These are phyloP conservation scores for Elongisporangium senticosum DNA, from an alignment of 352 stramenopile species.

Conservation along the genomic window DNA sequence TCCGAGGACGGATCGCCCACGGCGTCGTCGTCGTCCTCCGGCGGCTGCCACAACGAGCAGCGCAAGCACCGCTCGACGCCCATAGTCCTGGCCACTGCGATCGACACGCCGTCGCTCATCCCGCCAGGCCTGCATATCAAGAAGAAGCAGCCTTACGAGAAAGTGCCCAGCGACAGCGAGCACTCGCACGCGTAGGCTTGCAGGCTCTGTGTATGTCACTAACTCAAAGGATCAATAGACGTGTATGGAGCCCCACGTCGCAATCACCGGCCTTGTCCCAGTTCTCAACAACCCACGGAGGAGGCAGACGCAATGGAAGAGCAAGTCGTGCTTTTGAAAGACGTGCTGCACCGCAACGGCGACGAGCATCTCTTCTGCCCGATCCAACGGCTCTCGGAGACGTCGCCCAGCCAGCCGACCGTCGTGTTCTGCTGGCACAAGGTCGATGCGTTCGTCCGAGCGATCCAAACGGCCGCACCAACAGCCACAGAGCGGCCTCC, in stretches of 20 bases:
- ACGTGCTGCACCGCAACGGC: neutral
- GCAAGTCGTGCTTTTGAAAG: neutral
- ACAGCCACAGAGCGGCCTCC: neutral
- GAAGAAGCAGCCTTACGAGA: slow-evolving; percentile 61
- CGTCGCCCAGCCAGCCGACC: neutral
- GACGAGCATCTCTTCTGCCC: neutral
- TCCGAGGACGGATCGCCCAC: slow-evolving; percentile 13
- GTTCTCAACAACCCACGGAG: no score
- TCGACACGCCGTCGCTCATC: slow-evolving; percentile 8
- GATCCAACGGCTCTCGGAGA: neutral
- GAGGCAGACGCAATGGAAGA: neutral
- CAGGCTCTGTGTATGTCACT: no score
- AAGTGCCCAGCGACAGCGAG: slow-evolving; percentile 18
- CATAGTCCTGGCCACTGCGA: slow-evolving; percentile 1
- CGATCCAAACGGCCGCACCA: neutral
- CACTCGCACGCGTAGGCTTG: neutral
- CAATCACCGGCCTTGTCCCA: neutral
- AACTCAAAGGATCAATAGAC: neutral
- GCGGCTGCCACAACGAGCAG: neutral
- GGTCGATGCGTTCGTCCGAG: neutral
- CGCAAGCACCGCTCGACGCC: neutral
- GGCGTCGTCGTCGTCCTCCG: slow-evolving; percentile 11
- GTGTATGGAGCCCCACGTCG: neutral
- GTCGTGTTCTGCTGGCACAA: neutral
- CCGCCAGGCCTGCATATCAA: slow-evolving; percentile 34